These are phyloP conservation scores for Hypholoma fasciculare DNA, from an alignment of 768 basidiomycete species.

Conservation along the genomic window DNA sequence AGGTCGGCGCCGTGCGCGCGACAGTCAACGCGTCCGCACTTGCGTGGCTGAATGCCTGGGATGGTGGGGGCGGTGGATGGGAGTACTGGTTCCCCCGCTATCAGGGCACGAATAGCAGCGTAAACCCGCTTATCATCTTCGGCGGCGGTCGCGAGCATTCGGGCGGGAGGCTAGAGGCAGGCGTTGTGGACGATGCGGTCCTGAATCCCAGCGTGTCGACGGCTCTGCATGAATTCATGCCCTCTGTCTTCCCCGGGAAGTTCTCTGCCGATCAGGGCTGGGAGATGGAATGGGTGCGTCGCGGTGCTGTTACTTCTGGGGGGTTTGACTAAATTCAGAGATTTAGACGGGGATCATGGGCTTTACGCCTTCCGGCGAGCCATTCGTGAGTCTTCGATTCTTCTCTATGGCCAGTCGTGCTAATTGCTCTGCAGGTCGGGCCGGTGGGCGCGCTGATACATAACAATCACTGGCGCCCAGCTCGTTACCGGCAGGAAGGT, in stretches of 20 bases:
- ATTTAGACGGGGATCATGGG: conserved; percentile 83
- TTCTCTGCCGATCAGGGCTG: conserved; percentile 30
- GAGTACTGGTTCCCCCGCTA: conserved; percentile 85
- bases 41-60: conserved; percentile 44
- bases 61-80: conserved; percentile 41
- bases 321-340: not conserved
- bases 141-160: conserved; percentile 63
- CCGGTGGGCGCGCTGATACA: conserved; percentile 41
- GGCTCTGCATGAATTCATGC: conserved; percentile 59
- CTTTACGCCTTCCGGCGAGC: conserved; percentile 58
- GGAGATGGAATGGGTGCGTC: conserved; percentile 81
- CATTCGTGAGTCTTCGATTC: conserved; percentile 53
- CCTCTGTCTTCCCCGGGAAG: conserved; percentile 52
- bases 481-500: conserved; percentile 36
- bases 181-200: conserved; percentile 56
- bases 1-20: conserved; percentile 50
- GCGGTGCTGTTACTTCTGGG: not conserved
- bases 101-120: conserved; percentile 29
- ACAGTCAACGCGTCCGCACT: conserved; percentile 37
- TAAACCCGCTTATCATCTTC: conserved; percentile 63
- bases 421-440: conserved; percentile 49
- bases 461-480: not conserved
- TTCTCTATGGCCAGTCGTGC: not conserved
- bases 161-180: conserved; percentile 46
- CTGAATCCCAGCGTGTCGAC: conserved; percentile 48